Conservation (phyloP, 768 basidiomycete genomes). For the Leucosporidium scottii region DNA sequence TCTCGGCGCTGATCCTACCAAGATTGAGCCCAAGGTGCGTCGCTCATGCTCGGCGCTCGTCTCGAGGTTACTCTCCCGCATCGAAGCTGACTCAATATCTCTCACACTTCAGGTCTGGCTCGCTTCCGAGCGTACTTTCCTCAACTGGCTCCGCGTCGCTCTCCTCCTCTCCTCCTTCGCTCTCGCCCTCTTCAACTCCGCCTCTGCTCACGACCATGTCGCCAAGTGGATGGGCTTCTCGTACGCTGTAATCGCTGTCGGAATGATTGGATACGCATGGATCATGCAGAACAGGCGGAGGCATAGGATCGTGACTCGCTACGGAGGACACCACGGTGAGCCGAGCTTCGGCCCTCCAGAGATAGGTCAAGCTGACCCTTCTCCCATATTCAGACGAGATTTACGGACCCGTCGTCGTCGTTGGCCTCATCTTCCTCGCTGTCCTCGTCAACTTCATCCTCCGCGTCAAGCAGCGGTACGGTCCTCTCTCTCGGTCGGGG, state of each 20-base stretch:
- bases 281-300: conserved; percentile 77
- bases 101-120: conserved; percentile 29
- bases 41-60: background rate
- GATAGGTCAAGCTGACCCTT: background rate
- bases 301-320: conserved; percentile 79
- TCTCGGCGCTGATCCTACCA: conserved; percentile 22
- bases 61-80: background rate
- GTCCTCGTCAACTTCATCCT: conserved; percentile 81
- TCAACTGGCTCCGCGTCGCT: conserved; percentile 81
- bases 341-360: background rate
- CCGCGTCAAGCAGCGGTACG: conserved; percentile 46
- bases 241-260: conserved; percentile 72
- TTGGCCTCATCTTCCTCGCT: conserved; percentile 73
- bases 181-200: conserved; percentile 74
- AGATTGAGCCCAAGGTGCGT: conserved; percentile 33
- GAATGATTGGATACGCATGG: conserved; percentile 76
- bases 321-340: conserved; percentile 82
- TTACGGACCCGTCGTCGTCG: conserved; percentile 74
- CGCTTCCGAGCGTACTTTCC: conserved; percentile 54
- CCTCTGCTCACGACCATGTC: conserved; percentile 58
- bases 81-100: background rate
- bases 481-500: background rate
- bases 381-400: conserved; percentile 57
- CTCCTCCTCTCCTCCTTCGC: conserved; percentile 77
- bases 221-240: conserved; percentile 61